phyloP scores from a whole-genome alignment of 2,329 filamentous ascomycete genomes.

The Hypomyces rosellus region DNA sequence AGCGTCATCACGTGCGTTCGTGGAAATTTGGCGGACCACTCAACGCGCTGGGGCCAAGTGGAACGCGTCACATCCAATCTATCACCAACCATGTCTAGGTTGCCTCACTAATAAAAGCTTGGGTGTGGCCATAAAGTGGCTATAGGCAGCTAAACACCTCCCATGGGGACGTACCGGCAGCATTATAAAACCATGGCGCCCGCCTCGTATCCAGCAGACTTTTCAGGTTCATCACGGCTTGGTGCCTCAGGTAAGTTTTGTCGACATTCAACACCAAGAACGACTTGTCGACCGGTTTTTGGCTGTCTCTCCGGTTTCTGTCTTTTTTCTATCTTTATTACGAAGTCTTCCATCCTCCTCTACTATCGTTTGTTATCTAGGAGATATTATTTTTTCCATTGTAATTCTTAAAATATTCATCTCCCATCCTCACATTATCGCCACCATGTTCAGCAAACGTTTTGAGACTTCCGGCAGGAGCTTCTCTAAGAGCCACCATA shows the following conservation, averaged over 20 bases:
- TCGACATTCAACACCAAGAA: slow-evolving; percentile 39
- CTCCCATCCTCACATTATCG: neutral
- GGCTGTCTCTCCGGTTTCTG: slow-evolving; percentile 9
- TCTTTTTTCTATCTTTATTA: slow-evolving; percentile 11
- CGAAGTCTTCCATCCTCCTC: neutral
- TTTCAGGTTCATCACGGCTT: slow-evolving; percentile 14
- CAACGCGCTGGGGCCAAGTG: slow-evolving; percentile 8
- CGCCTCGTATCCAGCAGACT: slow-evolving; percentile 13
- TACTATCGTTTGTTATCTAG: neutral
- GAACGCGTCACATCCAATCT: slow-evolving; percentile 12
- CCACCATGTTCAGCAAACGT: slow-evolving; percentile 42
- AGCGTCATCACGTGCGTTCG: slow-evolving; percentile 10
- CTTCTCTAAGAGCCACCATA: slow-evolving; percentile 45
- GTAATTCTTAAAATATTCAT: neutral
- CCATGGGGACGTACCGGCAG: neutral
- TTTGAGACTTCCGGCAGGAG: slow-evolving; percentile 42
- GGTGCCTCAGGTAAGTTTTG: slow-evolving; percentile 29
- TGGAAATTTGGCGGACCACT: slow-evolving; percentile 7
- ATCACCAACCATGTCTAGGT: slow-evolving; percentile 11
- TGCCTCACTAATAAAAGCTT: slow-evolving; percentile 16
- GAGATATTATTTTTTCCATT: neutral
- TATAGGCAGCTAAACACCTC: slow-evolving; percentile 8
- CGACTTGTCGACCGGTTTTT: slow-evolving; percentile 6
- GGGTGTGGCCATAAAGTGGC: slow-evolving; percentile 11
- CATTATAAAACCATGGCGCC: slow-evolving; percentile 17